Evolutionary conservation across 2,329 filamentous ascomycete genomes (phyloP), one percentile per base, ranked within the genome.

Genomic region (Cryphonectria carpinicola): DNA sequence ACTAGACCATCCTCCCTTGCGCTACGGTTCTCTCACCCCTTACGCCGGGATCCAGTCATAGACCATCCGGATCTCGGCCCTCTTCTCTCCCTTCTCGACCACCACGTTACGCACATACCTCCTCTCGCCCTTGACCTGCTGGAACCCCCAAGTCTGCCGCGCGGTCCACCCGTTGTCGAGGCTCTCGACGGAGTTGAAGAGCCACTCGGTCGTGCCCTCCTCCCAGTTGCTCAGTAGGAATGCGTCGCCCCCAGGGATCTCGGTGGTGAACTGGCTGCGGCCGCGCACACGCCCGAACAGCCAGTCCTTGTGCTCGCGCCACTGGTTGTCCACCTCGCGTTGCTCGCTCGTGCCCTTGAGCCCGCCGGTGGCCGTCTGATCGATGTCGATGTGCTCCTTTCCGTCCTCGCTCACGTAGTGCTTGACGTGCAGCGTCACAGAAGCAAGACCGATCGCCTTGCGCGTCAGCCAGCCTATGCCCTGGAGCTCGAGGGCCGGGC

Each of bases 271-370:
- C 62, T 83, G 81, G 60, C 86, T 88, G 72, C 84, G 85, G 70
- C 92, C 93, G 66, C 84, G 83, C 73, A 96, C 86, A 69, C 82
- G 83, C 71, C 94, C 94, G 79, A 97, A 97, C 74, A 97, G 87
- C 85, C 90, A 90, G 84, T 97, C 94, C 35, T 82, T 83, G 83
- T 95, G 93, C 73, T 88, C 86, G 75, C 91, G 90, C 75, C 75
- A 80, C 68, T 75, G 75, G 78, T 80, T 77, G 82, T 89, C 87
- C 67, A 87, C 76, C 77, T 83, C 86, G 71, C 88, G 87, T 74
- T 80, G 79, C 84, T 89, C 88, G 58, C 82, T 78, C 65, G 84
- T 94, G 76, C 89, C 90, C 77, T 88, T 88, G 73, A 97, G 84
- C 69, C 90, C 91, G 71, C 90, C 93, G 11, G 92, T 93, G 52